A percentile compares a stretch with the other conserved stretches of the same genome.
phyloP scores from a whole-genome alignment of 108 stramenopile genomes.

The Skeletonema grethae region DNA sequence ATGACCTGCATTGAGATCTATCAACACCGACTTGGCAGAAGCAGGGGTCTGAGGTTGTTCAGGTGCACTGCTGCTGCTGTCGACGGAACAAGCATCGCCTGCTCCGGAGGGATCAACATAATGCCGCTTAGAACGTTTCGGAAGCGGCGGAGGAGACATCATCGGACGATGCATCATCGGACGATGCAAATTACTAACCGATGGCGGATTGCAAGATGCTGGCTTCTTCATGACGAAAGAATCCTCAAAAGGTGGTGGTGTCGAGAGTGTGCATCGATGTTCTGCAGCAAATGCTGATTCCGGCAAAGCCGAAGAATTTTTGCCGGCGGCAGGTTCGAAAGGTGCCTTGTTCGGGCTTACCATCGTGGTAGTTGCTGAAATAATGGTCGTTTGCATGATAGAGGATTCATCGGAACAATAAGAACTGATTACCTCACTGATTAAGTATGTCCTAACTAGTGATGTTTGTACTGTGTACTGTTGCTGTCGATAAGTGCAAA shows the following conservation, averaged over 20 bases:
- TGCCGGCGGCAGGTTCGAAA: neutral
- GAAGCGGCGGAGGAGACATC: neutral
- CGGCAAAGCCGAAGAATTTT: neutral
- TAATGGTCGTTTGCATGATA: neutral
- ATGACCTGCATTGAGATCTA: neutral
- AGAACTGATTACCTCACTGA: too few relatives aligned
- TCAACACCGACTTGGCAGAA: neutral
- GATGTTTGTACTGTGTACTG: too few relatives aligned
- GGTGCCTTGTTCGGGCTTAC: neutral
- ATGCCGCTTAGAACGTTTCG: neutral
- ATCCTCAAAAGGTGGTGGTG: neutral
- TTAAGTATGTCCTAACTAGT: too few relatives aligned
- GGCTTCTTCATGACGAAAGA: neutral
- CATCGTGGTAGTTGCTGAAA: neutral
- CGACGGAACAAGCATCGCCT: neutral
- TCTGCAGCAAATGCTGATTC: neutral
- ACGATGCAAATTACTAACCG: neutral
- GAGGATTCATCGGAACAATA: neutral
- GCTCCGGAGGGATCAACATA: neutral
- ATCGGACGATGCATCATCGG: neutral
- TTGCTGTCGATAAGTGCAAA: too few relatives aligned
- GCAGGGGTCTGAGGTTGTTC: neutral
- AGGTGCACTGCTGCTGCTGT: neutral
- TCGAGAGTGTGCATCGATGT: neutral
- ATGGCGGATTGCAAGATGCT: neutral